A percentile compares a stretch with the other conserved stretches of the same genome.
phyloP scores from a whole-genome alignment of 345 rosid genomes.

The Xanthoceras sorbifolium region DNA sequence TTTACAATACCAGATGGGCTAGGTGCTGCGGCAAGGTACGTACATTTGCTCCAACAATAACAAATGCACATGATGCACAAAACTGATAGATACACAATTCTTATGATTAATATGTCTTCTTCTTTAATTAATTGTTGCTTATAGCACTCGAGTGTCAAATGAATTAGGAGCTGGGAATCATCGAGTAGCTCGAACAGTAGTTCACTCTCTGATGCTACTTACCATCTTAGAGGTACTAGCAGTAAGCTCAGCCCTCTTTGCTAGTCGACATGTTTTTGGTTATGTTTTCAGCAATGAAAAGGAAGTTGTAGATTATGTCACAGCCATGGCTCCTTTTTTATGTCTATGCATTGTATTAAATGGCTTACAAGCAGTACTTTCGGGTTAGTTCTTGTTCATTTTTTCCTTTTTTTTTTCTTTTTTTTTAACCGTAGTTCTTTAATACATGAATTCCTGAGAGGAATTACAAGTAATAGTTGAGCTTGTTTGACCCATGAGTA shows the following conservation, averaged over 20 bases:
- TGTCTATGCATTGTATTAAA: slow-evolving; percentile 57
- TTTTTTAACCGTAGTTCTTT: too few species aligned
- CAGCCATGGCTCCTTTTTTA: slow-evolving; percentile 71
- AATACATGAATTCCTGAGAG: too few species aligned
- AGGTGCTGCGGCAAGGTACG: slow-evolving; percentile 73
- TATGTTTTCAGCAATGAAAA: slow-evolving; percentile 64
- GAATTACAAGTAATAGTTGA: too few species aligned
- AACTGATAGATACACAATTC: too few species aligned
- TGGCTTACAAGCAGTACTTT: slow-evolving; percentile 62
- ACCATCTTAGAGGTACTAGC: slow-evolving; percentile 39
- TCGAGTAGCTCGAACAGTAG: slow-evolving; percentile 47
- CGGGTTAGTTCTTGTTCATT: slow-evolving; percentile 49
- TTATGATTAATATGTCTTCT: too few species aligned
- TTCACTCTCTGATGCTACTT: slow-evolving; percentile 39
- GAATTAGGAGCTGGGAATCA: slow-evolving; percentile 81
- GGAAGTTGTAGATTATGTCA: slow-evolving; percentile 70
- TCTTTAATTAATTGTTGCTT: too few species aligned
- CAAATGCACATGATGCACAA: neutral
- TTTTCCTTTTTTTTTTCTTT: too few species aligned
- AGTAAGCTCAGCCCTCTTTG: slow-evolving; percentile 46
- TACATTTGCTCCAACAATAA: slow-evolving; percentile 20
- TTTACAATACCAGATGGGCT: slow-evolving; percentile 59
- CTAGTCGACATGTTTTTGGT: slow-evolving; percentile 52
- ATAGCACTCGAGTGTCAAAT: slow-evolving; percentile 86
- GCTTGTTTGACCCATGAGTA: too few species aligned